phyloP scores from a whole-genome alignment of 2,329 filamentous ascomycete genomes.

The Diatrype stigma region DNA sequence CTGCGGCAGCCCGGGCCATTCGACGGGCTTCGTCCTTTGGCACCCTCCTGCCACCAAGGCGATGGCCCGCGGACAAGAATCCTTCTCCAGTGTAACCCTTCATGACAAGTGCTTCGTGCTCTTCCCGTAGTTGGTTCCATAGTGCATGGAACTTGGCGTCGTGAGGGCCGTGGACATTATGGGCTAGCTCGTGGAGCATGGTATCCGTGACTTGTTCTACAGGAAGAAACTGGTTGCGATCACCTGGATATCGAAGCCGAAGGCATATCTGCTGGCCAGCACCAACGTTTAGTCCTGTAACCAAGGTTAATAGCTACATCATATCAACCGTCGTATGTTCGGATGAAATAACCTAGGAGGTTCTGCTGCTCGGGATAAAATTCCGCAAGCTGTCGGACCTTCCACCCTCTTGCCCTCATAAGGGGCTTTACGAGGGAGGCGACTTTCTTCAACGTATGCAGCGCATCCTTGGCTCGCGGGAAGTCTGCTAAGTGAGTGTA shows the following conservation, averaged over 20 bases:
- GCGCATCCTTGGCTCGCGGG: conserved; percentile 45
- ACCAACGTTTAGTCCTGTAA: conserved; percentile 71
- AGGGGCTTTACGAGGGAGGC: conserved; percentile 91
- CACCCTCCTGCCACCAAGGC: conserved; percentile 65
- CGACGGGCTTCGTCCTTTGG: conserved; percentile 70
- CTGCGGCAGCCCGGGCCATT: conserved; percentile 68
- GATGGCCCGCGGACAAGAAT: conserved; percentile 72
- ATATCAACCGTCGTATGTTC: no score
- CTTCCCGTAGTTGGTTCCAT: conserved; percentile 85
- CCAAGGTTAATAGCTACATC: conserved; percentile 3
- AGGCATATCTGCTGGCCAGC: conserved; percentile 75
- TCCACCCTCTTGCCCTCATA: conserved; percentile 84
- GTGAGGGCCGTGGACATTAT: conserved; percentile 81
- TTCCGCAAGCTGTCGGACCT: conserved; percentile 72
- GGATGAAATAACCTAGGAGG: conserved; percentile 56
- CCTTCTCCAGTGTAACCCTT: conserved; percentile 91
- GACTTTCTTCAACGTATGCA: conserved; percentile 68
- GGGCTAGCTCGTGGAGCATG: conserved; percentile 90
- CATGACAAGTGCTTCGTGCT: conserved; percentile 68
- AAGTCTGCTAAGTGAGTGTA: conserved; percentile 47
- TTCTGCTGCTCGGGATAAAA: conserved; percentile 75
- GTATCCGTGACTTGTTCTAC: conserved; percentile 81
- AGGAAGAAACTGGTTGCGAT: conserved; percentile 72
- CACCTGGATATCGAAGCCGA: conserved; percentile 71
- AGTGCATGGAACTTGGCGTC: conserved; percentile 77